Evolutionary conservation across 2,329 filamentous ascomycete species (phyloP), one percentile per base, ranked within the genome.

Genomic region (Paracamarosporium sp.): DNA sequence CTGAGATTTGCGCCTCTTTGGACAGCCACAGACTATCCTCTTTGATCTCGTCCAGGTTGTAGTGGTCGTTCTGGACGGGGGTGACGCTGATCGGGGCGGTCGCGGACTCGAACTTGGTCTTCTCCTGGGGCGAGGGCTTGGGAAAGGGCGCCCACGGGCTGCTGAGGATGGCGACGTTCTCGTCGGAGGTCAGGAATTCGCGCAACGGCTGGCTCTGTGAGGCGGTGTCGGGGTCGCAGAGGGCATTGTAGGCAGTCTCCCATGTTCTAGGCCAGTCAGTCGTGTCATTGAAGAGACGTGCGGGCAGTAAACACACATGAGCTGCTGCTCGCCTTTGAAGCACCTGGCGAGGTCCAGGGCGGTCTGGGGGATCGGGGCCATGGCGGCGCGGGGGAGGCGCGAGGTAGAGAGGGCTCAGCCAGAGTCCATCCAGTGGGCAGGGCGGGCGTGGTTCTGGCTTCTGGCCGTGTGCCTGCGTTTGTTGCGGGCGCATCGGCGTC

Each of bases 21-120:
- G 92, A 93, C 61, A 99, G 81, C 93, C 93, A 98, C 65, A 90
- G 75, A 31, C 92, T 86, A 80, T 98, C 93, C 45, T 87, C 86
- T 79, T 96, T 97, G 74, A 98, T 87, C 70, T 90, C 81, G 36
- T 90, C 87, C 64, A 97, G 82, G 70, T 93, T 87, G 72, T 90
- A 91, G 55, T 86, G 85, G 38, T 86, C 84, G 67, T 86, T 86
- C 12, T 86, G 81, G 5, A 86, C 86, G 17, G 90, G 87, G 1
- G 91, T 87, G 47, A 93, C 86, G 73, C 96, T 90, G 60, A 97
- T 96, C 5, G 93, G 90, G 22, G 93, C 90, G 0, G 91, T 96
- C 76, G 89, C 93, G 20, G 90, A 90, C 59, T 96, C 90, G 71
- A 96, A 96, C 17, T 86, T 85, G 64, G 85, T 83, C 76, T 88